Evolutionary conservation across 805 yeast genomes (phyloP), one percentile per base, ranked within the genome.

Genomic region (Yarrowia porcina): DNA sequence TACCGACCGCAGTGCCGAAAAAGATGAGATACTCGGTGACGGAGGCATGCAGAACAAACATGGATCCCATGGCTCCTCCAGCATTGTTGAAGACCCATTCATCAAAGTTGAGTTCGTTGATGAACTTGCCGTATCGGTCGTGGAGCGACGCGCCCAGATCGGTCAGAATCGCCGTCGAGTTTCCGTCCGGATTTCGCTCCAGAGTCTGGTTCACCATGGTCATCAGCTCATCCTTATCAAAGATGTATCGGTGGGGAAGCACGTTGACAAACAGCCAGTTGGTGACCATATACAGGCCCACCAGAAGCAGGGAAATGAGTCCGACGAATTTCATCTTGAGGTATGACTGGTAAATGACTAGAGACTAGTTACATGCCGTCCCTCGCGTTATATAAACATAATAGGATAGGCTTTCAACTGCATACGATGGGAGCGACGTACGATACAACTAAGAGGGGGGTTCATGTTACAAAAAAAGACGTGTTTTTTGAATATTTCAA

Each of bases 41-140:
- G 9, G 98, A 94, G 11, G 98, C 97, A 74, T 94, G 99, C 67
- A 93, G 79, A 65, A 94, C 90, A 69, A 90, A 82, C 98, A 94
- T 93, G 63, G 91, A 85, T 36, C 81, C 81, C 99, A 94, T 94
- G 60, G 99, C 98, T 68, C 97, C 97, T 63, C 99, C 99, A 3
- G 99, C 99, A 70, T 90, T 90, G 82, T 94, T 94, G 83, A 86
- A 93, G 59, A 94, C 88, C 98, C 98, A 94, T 67, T 92, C 93
- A 61, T 88, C 88, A 57, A 80, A 78, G 72, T 86, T 83, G 67
- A 87, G 80, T 67, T 84, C 85, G 75, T 89, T 89, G 75, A 93
- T 82, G 67, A 81, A 72, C 8, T 83, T 85, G 12, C 96, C 96
- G 73, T 94, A 94, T 49, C 79, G 82, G 3, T 74, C 77, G 65